Conservation (phyloP, 371 early-diverging fungal genomes). For the Chytridium lagenaria region DNA sequence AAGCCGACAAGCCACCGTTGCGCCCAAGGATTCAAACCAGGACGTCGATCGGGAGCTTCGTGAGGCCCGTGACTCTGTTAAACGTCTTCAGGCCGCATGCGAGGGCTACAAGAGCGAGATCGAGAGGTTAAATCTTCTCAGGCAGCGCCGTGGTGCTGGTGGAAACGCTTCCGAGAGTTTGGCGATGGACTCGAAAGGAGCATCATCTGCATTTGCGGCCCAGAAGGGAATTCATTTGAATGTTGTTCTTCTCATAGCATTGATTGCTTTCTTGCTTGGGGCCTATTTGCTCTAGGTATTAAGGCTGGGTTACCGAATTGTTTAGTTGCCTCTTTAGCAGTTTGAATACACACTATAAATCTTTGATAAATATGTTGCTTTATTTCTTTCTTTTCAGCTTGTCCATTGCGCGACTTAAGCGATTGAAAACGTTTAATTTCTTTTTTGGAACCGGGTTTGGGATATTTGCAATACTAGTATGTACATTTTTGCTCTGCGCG, state of each 20-base stretch:
- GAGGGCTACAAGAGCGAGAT: conserved; percentile 62
- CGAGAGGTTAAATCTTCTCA: conserved; percentile 53
- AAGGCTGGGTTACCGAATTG: neutral
- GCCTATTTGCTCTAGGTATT: conserved; percentile 30
- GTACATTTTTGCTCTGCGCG: too few species aligned
- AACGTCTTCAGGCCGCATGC: conserved; percentile 52
- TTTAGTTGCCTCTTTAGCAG: neutral
- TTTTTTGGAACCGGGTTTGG: conserved; percentile 1
- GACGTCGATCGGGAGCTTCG: conserved; percentile 42
- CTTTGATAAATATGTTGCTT: neutral
- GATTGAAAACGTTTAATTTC: conserved; percentile 6
- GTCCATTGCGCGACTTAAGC: neutral
- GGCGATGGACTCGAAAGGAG: neutral
- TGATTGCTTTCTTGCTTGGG: conserved; percentile 44
- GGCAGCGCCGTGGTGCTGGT: conserved; percentile 47
- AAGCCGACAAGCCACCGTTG: neutral
- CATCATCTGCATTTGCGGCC: neutral
- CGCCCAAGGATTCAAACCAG: neutral
- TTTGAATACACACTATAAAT: neutral
- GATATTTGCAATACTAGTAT: neutral
- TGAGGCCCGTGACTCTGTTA: conserved; percentile 49
- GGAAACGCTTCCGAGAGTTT: conserved; percentile 14
- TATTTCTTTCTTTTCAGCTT: conserved; percentile 18
- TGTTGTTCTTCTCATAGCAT: conserved; percentile 31
- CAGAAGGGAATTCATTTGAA: conserved; percentile 17